Evolutionary conservation across 768 basidiomycete species (phyloP), one percentile per base, ranked within the genome.

Genomic region (Leccinum obscurum): DNA sequence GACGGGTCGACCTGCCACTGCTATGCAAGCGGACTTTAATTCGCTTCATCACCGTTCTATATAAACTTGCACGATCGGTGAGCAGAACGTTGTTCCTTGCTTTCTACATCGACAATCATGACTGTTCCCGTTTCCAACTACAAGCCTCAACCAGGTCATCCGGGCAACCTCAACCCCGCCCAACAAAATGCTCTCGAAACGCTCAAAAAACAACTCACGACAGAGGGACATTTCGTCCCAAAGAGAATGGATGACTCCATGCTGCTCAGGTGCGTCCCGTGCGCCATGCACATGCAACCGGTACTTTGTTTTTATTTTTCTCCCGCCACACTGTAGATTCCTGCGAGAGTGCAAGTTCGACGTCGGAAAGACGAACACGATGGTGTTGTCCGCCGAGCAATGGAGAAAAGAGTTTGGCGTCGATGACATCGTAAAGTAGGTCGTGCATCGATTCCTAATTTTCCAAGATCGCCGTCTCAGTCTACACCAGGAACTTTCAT

Each of bases 321-420:
- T 35, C 34, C 35, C 3, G 34, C 34, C 34, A 34, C 11, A 1
- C 14, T 9, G 35, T 62, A 93, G 95, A 69, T 99, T 96, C 78
- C 77, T 98, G 61, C 84, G 97, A 30, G 97, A 97, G 7, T 82
- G 97, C 65, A 95, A 90, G 76, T 99, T 98, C 64, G 94, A 98
- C 77, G 73, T 96, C 9, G 72, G 71, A 44, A 86, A 86, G 72
- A 83, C 94, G 8, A 96, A 93, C 78, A 76, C 77, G 65, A 99
- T 98, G 96, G 77, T 96, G 64, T 68, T 88, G 59, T 77, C 80
- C 41, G 85, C 85, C 55, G 94, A 98, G 75, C 77, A 95, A 65
- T 99, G 96, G 96, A 83, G 95, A 72, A 88, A 85, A 71, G 86
- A 91, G 1, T 93, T 90, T 71, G 86, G 85, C 35, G 88, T 92